Evolutionary conservation across 352 stramenopile genomes (phyloP).

Genomic region (Phytopythium mirpurense): DNA sequence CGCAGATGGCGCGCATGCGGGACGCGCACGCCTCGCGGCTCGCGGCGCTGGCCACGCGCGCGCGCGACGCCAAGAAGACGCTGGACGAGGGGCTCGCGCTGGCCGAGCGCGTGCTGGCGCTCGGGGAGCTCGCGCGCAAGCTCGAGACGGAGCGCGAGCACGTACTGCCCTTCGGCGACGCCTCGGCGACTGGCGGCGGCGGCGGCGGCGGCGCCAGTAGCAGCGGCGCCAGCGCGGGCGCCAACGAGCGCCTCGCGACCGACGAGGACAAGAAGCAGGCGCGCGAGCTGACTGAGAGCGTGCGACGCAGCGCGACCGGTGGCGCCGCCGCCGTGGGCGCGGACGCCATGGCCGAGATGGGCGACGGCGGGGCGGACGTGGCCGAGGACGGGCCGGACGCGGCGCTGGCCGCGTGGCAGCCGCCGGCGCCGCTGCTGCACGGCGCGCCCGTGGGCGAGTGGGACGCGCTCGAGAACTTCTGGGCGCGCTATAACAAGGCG

Average conservation of each 20-base stretch:
- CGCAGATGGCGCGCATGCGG: conserved; percentile 87
- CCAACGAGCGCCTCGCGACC: conserved; percentile 9
- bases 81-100: conserved; percentile 67
- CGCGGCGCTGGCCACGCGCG: conserved; percentile 74
- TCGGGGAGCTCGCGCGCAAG: conserved; percentile 89
- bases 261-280: conserved; percentile 60
- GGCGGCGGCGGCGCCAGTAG: neutral
- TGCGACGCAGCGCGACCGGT: conserved; percentile 29
- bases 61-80: conserved; percentile 65
- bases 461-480: conserved; percentile 90
- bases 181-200: too few species aligned
- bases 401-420: conserved; percentile 38
- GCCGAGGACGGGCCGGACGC: conserved; percentile 28
- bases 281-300: conserved; percentile 56
- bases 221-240: conserved; percentile 10
- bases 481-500: conserved; percentile 95
- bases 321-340: conserved; percentile 13
- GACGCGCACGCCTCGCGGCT: conserved; percentile 79
- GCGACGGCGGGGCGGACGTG: neutral
- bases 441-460: conserved; percentile 59
- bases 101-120: conserved; percentile 82
- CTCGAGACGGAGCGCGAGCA: conserved; percentile 91
- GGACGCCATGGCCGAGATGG: neutral
- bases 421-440: conserved; percentile 42
- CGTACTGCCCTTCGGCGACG: conserved; percentile 82